Percentiles rank a stretch among this genome's conserved stretches.
These are phyloP conservation scores for Mycena metata DNA, from an alignment of 768 basidiomycete genomes.

Conservation along the genomic window DNA sequence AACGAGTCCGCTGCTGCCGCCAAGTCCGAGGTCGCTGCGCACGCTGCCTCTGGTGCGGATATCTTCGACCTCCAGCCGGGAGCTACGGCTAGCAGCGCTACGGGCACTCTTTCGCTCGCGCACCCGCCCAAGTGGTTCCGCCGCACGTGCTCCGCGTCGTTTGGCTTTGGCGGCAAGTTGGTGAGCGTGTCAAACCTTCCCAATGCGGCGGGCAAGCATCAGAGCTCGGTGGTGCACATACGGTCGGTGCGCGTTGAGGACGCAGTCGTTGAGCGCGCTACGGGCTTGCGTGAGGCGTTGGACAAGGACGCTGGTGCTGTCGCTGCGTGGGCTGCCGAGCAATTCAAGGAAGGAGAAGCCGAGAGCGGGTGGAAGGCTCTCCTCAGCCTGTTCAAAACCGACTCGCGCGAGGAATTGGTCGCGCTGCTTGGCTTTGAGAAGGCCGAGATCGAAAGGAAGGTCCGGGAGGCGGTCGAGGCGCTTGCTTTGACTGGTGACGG, in stretches of 20 bases:
- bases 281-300: slow-evolving; percentile 65
- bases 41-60: slow-evolving; percentile 71
- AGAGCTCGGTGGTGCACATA: slow-evolving; percentile 86
- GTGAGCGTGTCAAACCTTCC: slow-evolving; percentile 85
- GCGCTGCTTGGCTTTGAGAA: slow-evolving; percentile 94
- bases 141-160: slow-evolving; percentile 82
- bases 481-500: slow-evolving; percentile 64
- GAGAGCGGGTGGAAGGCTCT: slow-evolving; percentile 88
- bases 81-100: slow-evolving; percentile 54
- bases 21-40: slow-evolving; percentile 58
- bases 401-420: slow-evolving; percentile 92
- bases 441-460: slow-evolving; percentile 81
- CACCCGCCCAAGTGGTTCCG: slow-evolving; percentile 98
- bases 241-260: slow-evolving; percentile 84
- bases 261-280: slow-evolving; percentile 79
- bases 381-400: slow-evolving; percentile 87
- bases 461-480: slow-evolving; percentile 85
- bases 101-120: slow-evolving; percentile 82
- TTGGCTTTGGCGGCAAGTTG: slow-evolving; percentile 93
- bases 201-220: slow-evolving; percentile 79
- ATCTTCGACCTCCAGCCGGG: slow-evolving; percentile 80
- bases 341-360: slow-evolving; percentile 51
- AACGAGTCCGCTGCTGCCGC: slow-evolving; percentile 60
- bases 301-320: slow-evolving; percentile 51
- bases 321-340: slow-evolving; percentile 77